Percentiles rank a stretch among this genome's conserved stretches.
Evolutionary conservation across 192 early-diverging fungal species (phyloP).

Genomic region (Mortierella antarctica): DNA sequence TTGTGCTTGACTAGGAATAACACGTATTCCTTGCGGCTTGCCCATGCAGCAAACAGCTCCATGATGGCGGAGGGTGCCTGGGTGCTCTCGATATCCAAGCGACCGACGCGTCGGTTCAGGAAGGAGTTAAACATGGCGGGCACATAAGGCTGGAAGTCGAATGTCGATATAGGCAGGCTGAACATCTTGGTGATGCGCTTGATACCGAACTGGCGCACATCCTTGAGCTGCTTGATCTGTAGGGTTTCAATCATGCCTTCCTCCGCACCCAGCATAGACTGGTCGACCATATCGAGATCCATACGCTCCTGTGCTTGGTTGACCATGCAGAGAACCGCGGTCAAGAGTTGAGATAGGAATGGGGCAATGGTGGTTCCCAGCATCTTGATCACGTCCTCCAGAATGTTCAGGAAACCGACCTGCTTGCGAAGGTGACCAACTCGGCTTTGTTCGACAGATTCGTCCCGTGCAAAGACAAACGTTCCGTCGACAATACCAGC

Average conservation of each 20-base stretch:
- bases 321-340: slow-evolving; percentile 80
- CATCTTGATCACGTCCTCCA: slow-evolving; percentile 88
- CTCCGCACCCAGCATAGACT: slow-evolving; percentile 28
- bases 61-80: slow-evolving; percentile 86
- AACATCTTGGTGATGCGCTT: slow-evolving; percentile 85
- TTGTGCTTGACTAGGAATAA: slow-evolving; percentile 75
- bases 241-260: slow-evolving; percentile 41
- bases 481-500: slow-evolving; percentile 47
- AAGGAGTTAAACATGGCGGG: slow-evolving; percentile 77
- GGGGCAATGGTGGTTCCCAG: slow-evolving; percentile 79
- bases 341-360: slow-evolving; percentile 76
- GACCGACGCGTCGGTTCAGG: slow-evolving; percentile 76
- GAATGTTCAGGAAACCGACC: slow-evolving; percentile 81
- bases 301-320: slow-evolving; percentile 70
- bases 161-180: slow-evolving; percentile 67
- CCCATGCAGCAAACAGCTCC: slow-evolving; percentile 84
- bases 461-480: slow-evolving; percentile 57
- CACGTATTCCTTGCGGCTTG: slow-evolving; percentile 70
- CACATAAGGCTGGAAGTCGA: slow-evolving; percentile 84
- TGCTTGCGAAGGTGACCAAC: slow-evolving; percentile 69
- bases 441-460: slow-evolving; percentile 21
- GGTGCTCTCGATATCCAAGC: slow-evolving; percentile 84
- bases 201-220: slow-evolving; percentile 77
- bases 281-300: slow-evolving; percentile 25
- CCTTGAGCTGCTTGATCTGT: slow-evolving; percentile 65